Evolutionary conservation across 257 asterid species (phyloP), one percentile per base, ranked within the genome.

Genomic region (Lycium ferocissimum): DNA sequence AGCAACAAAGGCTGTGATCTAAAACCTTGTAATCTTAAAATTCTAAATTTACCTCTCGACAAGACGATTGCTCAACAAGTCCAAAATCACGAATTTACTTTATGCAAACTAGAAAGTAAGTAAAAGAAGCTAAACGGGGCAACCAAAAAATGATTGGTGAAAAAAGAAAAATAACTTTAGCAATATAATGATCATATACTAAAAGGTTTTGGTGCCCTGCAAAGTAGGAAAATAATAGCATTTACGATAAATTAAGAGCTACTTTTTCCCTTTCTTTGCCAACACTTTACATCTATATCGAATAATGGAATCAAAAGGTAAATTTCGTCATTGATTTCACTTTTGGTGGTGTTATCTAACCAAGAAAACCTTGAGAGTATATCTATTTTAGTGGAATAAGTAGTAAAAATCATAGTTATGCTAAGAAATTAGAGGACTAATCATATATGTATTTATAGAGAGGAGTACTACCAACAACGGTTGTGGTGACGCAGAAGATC

Each of bases 171-270:
- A 38, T 49, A 51, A 76, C 82, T 76, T 76, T 76, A 76, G 63
- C 22, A 22, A 10, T 8, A 9, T 49, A 49, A 66, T 66, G 35
- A 66, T 22, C 33, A 47, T 72, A 43, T 72, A 9, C 8, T 72
- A 35, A 75, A 51, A 22, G 22, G 35, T 49, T 76, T 51, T 76
- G 45, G 45, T 51, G 54, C 1, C 56, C 17, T 51, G 5, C 14
- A 76, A 51, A 76, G 82, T 51, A 22, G 7, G 82, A 76, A 73
- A 76, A 76, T 26, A 76, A 76, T 76, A 26, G 63, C 14, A 51
- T 14, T 26, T 76, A 76, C 47, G 22, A 49, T 26, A 51, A 22
- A 3, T 3, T 47, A 3, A 7, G 43, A 5, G 22, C 10, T 10
- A 17, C 5, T n/a, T 40, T 71, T 43, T n/a, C 13, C 37, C 11